Conservation (phyloP, 371 early-diverging fungal genomes). For the Sporodiniella umbellata region DNA sequence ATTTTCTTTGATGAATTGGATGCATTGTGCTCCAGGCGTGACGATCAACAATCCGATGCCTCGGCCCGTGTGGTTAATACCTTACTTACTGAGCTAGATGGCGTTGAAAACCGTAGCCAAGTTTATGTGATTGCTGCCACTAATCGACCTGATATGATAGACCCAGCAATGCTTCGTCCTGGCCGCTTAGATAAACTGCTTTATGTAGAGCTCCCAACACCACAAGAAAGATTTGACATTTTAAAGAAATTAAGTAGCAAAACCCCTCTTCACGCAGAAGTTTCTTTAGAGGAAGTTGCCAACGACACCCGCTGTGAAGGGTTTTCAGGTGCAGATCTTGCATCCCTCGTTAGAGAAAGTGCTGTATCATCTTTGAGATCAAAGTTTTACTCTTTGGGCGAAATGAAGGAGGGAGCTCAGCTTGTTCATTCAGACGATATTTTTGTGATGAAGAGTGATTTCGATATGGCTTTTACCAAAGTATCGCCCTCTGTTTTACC, state of each 20-base stretch:
- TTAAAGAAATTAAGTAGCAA: slow-evolving; percentile 76
- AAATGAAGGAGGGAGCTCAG: slow-evolving; percentile 13
- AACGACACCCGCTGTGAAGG: slow-evolving; percentile 72
- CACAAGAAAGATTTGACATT: slow-evolving; percentile 85
- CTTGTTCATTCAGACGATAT: slow-evolving; percentile 31
- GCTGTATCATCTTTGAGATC: slow-evolving; percentile 80
- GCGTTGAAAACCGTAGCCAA: slow-evolving; percentile 86
- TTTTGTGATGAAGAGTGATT: slow-evolving; percentile 67
- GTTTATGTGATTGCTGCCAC: slow-evolving; percentile 99
- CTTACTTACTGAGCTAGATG: slow-evolving; percentile 97
- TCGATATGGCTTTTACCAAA: slow-evolving; percentile 78
- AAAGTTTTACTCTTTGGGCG: slow-evolving; percentile 44
- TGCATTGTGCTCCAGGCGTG: slow-evolving; percentile 82
- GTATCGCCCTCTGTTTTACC: slow-evolving; percentile 82
- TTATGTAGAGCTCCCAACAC: slow-evolving; percentile 92
- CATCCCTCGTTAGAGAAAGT: slow-evolving; percentile 88
- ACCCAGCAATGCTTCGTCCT: slow-evolving; percentile 97
- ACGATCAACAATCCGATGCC: slow-evolving; percentile 84
- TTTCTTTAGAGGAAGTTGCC: slow-evolving; percentile 77
- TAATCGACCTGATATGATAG: slow-evolving; percentile 98
- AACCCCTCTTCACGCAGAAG: slow-evolving; percentile 74
- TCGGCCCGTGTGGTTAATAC: slow-evolving; percentile 98
- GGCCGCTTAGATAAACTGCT: slow-evolving; percentile 98
- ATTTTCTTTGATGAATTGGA: slow-evolving; percentile 99
- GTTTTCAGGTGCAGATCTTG: slow-evolving; percentile 94